Base-by-base conservation (phyloP, 1,284 basidiomycete genomes). In the Puccinia triticina region DNA sequence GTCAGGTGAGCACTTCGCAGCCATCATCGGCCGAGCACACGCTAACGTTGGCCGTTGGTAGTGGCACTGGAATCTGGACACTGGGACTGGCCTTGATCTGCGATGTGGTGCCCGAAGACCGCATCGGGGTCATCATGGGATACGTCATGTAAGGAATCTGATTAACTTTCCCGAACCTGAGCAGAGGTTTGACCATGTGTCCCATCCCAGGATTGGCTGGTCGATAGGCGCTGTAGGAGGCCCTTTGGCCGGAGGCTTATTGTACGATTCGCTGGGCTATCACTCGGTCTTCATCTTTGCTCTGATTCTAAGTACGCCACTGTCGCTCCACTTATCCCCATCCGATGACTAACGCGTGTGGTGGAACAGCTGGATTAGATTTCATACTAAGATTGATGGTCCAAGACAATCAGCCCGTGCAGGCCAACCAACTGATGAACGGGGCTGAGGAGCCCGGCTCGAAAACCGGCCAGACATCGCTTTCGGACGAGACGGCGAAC, bases 201-300 rank as follows among this genome's bases (percentile, higher is more conserved):
- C 32, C 8, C 32, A 18, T 16, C 46, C 12, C n/a, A 81, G 79
- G 69, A 64, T 81, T 40, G 79, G 79, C 34, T 81, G 79, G 79
- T 73, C 69, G 3, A 73, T 81, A 26, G 79, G 79, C 40, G 72
- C 50, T 12, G 72, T 81, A 40, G 46, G 57, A 8, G 79, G 79
- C 3, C 79, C 79, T 29, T 23, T 81, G 43, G 59, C 67, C 3
- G 79, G 79, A 1, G 79, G 79, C 2, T 10, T 74, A 29, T 26
- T 81, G 32, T 81, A 81, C 55, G 69, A 73, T 23, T 73, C 79
- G 18, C 23, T 73, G n/a, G 79, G 79, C 29, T 81, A 81, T 59
- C 48, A 81, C 32, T 73, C 79, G 5, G 59, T 81, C 11, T 81
- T 81, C 40, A 26, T 81, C 53, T 81, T 74, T 66, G 67, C 71